phyloP scores from a whole-genome alignment of 768 basidiomycete species.

The Fomitopsis serialis region DNA sequence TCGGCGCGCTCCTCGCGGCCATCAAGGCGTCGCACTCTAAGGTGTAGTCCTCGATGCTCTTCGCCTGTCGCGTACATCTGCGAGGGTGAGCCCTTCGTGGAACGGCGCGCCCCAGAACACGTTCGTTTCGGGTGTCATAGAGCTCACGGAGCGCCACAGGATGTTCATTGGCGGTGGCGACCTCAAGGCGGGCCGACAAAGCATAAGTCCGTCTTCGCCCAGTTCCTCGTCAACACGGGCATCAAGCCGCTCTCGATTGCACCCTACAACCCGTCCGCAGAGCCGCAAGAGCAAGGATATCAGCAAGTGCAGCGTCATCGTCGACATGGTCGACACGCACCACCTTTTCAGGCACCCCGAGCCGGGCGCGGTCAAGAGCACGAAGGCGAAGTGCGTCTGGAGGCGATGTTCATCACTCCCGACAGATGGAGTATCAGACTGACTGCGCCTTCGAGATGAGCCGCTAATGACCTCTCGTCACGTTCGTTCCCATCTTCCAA shows the following conservation, averaged over 20 bases:
- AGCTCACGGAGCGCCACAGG: conserved; percentile 81
- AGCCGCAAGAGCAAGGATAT: conserved; percentile 96
- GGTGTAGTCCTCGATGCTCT: conserved; percentile 91
- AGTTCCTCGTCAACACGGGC: conserved; percentile 97
- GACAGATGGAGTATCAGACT: conserved; percentile 2
- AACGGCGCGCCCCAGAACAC: conserved; percentile 99
- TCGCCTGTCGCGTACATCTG: conserved; percentile 94
- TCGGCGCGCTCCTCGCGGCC: conserved; percentile 75
- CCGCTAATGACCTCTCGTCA: not conserved
- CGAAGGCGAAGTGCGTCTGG: conserved; percentile 27
- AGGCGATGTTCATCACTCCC: conserved; percentile 3
- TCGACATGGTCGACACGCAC: conserved; percentile 96
- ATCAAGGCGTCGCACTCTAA: conserved; percentile 88
- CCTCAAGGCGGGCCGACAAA: conserved; percentile 96
- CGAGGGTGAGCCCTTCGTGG: conserved; percentile 90
- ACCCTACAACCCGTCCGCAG: conserved; percentile 90
- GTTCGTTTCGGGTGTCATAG: conserved; percentile 92
- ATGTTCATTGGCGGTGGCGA: conserved; percentile 98
- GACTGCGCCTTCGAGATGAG: not conserved
- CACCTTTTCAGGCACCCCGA: conserved; percentile 81
- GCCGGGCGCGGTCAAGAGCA: conserved; percentile 39
- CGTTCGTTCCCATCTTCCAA: not conserved
- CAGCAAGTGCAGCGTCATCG: conserved; percentile 93
- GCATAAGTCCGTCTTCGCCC: conserved; percentile 93
- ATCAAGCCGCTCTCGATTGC: conserved; percentile 98